phyloP scores from a whole-genome alignment of 192 early-diverging fungal species.

The Rhizophlyctis rosea region DNA sequence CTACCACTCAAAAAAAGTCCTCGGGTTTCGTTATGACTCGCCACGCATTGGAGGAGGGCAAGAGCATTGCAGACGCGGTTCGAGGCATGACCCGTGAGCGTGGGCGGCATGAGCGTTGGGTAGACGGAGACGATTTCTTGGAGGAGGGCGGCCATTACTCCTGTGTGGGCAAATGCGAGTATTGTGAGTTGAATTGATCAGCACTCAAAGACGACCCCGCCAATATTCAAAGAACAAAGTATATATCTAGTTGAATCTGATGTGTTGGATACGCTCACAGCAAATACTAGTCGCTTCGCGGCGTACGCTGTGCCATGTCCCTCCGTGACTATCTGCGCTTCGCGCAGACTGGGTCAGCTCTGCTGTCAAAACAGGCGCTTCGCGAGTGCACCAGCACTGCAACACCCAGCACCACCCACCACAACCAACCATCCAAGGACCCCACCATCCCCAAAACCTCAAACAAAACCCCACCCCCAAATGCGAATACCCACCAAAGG shows the following conservation, averaged over 20 bases:
- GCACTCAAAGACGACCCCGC: background rate
- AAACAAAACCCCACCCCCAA: conserved; percentile 2
- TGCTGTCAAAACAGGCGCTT: too few relatives aligned
- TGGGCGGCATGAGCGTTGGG: conserved; percentile 82
- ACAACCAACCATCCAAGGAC: background rate
- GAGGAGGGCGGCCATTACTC: conserved; percentile 89
- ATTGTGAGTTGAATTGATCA: background rate
- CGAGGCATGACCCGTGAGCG: conserved; percentile 80
- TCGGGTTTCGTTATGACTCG: conserved; percentile 89
- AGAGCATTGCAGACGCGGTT: conserved; percentile 97
- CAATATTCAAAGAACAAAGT: background rate
- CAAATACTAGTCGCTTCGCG: too few relatives aligned
- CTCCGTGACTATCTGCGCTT: too few relatives aligned
- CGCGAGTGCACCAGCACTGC: background rate
- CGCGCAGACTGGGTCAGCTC: too few relatives aligned
- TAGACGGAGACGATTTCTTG: conserved; percentile 98
- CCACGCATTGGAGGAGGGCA: conserved; percentile 93
- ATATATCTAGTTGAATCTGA: too few relatives aligned
- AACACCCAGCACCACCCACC: background rate
- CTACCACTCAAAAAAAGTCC: conserved; percentile 74
- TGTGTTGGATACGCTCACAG: background rate
- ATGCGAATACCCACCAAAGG: conserved; percentile 67
- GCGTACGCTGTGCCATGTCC: too few relatives aligned
- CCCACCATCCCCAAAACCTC: background rate
- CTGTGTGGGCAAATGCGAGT: conserved; percentile 29